A percentile compares a stretch with the other conserved stretches of the same genome.
Conservation (phyloP, 768 basidiomycete species). For the Podaxis mareebaensis region DNA sequence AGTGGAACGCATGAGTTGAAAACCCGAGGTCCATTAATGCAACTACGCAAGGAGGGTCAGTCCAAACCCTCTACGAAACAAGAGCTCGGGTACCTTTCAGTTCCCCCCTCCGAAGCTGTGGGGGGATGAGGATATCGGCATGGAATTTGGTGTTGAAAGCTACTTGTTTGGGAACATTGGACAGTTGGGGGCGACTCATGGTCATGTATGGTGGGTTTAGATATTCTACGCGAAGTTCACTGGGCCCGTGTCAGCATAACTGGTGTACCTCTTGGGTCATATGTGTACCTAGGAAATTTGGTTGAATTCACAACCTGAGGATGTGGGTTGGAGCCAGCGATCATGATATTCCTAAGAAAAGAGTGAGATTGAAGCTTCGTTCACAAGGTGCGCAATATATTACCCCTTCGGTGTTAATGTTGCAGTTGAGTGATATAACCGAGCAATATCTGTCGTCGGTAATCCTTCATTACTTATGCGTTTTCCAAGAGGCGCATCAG, state of each 20-base stretch:
- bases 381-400: not conserved
- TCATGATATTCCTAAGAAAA: slow-evolving; percentile 26
- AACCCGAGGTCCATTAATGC: slow-evolving; percentile 44
- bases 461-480: slow-evolving; percentile 50
- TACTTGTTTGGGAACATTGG: slow-evolving; percentile 36
- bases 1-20: slow-evolving; percentile 42
- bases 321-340: slow-evolving; percentile 52
- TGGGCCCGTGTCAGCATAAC: slow-evolving; percentile 9
- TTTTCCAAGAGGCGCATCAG: slow-evolving; percentile 39
- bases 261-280: not conserved
- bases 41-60: slow-evolving; percentile 24
- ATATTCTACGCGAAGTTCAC: slow-evolving; percentile 45
- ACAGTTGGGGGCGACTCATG: slow-evolving; percentile 32
- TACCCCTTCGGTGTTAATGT: slow-evolving; percentile 59
- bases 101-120: slow-evolving; percentile 23
- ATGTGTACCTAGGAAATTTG: slow-evolving; percentile 25
- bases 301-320: slow-evolving; percentile 27
- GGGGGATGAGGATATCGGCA: slow-evolving; percentile 32
- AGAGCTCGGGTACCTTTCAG: too few species aligned
- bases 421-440: slow-evolving; percentile 64
- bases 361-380: not conserved
- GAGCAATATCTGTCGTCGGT: slow-evolving; percentile 42
- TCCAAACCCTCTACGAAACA: not conserved
- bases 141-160: slow-evolving; percentile 37
- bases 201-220: slow-evolving; percentile 44